phyloP scores from a whole-genome alignment of 2,329 filamentous ascomycete species.

The Septoria petroselini region DNA sequence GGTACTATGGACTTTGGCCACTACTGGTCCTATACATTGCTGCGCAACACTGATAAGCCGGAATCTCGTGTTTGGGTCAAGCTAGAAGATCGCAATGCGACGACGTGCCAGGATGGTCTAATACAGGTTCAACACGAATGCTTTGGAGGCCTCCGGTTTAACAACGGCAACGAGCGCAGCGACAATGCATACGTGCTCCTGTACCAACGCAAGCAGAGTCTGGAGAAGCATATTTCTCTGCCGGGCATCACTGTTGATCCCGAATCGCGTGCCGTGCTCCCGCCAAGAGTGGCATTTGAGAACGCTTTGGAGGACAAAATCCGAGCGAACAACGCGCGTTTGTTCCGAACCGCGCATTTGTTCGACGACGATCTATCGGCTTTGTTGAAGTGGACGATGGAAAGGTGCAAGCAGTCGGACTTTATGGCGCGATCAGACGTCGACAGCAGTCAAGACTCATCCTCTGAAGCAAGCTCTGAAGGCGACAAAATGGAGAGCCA shows the following conservation, averaged over 20 bases:
- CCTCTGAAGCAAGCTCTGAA: slow-evolving; percentile 3
- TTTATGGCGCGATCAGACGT: slow-evolving; percentile 5
- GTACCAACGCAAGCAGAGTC: slow-evolving; percentile 60
- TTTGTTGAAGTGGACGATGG: slow-evolving; percentile 26
- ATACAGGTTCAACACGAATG: slow-evolving; percentile 69
- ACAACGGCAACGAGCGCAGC: slow-evolving; percentile 57
- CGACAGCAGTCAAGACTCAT: slow-evolving; percentile 1
- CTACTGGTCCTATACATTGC: slow-evolving; percentile 93
- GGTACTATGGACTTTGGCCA: slow-evolving; percentile 92
- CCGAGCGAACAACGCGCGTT: slow-evolving; percentile 20
- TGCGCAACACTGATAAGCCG: slow-evolving; percentile 56
- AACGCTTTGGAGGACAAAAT: slow-evolving; percentile 12
- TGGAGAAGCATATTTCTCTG: slow-evolving; percentile 20
- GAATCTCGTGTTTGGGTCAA: slow-evolving; percentile 69
- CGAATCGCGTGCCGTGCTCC: slow-evolving; percentile 14
- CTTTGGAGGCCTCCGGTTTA: slow-evolving; percentile 54
- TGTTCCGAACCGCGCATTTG: slow-evolving; percentile 25
- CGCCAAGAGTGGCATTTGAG: slow-evolving; percentile 19
- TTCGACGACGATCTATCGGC: slow-evolving; percentile 26
- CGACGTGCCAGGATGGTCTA: slow-evolving; percentile 64
- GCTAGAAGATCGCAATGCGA: slow-evolving; percentile 89
- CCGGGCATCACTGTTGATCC: slow-evolving; percentile 11
- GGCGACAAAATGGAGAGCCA: slow-evolving; percentile 2
- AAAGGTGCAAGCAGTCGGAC: slow-evolving; percentile 1
- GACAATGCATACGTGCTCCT: slow-evolving; percentile 95